phyloP scores from a whole-genome alignment of 495 filamentous ascomycete species.

The Cercophora newfieldiana region DNA sequence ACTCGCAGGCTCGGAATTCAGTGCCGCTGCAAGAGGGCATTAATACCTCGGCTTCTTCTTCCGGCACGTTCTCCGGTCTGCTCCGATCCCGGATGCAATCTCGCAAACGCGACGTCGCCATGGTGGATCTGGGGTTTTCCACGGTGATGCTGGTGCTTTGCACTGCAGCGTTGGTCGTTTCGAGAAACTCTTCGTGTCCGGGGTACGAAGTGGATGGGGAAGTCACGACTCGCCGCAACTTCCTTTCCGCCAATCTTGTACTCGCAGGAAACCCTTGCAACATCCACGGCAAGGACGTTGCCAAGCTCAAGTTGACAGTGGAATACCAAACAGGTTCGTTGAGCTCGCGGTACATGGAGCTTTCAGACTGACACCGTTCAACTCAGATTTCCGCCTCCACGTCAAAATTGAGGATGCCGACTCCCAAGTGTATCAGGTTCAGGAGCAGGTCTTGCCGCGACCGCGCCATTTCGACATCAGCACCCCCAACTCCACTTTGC shows the following conservation, averaged over 20 bases:
- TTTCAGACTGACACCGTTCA: constrained; percentile 10
- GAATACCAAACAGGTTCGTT: constrained; percentile 72
- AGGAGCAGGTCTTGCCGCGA: constrained; percentile 66
- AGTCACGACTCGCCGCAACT: constrained; percentile 49
- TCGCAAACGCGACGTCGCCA: neutral
- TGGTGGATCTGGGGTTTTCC: neutral
- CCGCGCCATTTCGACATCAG: constrained; percentile 39
- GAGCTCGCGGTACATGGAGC: neutral
- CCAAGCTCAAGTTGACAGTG: constrained; percentile 64
- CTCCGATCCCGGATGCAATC: neutral
- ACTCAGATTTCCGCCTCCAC: constrained; percentile 70
- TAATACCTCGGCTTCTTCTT: neutral
- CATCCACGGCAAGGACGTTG: constrained; percentile 66
- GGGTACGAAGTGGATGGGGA: constrained; percentile 68
- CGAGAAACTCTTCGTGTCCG: constrained; percentile 48
- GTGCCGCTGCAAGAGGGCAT: neutral
- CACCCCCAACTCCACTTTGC: constrained; percentile 30
- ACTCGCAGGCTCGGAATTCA: too few species aligned
- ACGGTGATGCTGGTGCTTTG: neutral
- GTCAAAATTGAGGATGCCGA: constrained; percentile 76
- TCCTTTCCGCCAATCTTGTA: constrained; percentile 63
- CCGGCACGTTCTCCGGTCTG: neutral
- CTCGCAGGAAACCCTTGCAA: constrained; percentile 65
- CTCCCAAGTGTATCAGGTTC: constrained; percentile 75
- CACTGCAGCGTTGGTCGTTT: neutral